A percentile compares a stretch with the other conserved stretches of the same genome.
Conservation (phyloP, 352 stramenopile species). For the Phytophthora ramorum region DNA sequence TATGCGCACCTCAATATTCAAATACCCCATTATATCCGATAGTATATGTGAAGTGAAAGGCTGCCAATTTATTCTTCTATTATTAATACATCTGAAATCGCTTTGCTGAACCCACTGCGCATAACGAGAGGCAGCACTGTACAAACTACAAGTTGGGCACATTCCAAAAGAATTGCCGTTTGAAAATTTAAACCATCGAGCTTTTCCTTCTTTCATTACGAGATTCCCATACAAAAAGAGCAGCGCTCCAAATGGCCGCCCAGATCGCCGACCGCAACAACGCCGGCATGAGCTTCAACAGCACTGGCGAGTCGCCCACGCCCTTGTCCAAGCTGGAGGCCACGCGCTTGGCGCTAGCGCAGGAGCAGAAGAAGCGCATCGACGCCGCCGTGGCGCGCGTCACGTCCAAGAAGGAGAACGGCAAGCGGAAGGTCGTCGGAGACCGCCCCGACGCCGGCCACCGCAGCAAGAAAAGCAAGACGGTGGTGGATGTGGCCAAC, state of each 20-base stretch:
- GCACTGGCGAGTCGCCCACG: constrained; percentile 45
- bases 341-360: constrained; percentile 58
- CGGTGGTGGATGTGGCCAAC: constrained; percentile 37
- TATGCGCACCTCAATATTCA: too few species aligned
- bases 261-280: constrained; percentile 59
- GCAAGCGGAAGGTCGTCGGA: constrained; percentile 68
- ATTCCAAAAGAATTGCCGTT: constrained; percentile 11
- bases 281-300: constrained; percentile 43
- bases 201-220: constrained; percentile 13
- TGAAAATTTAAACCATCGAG: constrained; percentile 42
- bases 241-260: constrained; percentile 50
- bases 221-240: constrained; percentile 29
- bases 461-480: constrained; percentile 59
- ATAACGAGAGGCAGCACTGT: too few species aligned
- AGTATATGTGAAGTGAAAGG: too few species aligned
- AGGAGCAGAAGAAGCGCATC: constrained; percentile 80
- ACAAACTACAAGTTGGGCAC: constrained; percentile 17
- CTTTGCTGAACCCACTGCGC: too few species aligned
- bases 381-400: constrained; percentile 65
- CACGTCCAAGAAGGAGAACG: constrained; percentile 59
- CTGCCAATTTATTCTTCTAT: too few species aligned
- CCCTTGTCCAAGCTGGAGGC: constrained; percentile 78
- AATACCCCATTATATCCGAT: too few species aligned
- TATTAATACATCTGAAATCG: too few species aligned
- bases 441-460: constrained; percentile 48